Evolutionary conservation across 305 asterid genomes (phyloP), one percentile per base, ranked within the genome.

Genomic region (Coffea humblotiana): DNA sequence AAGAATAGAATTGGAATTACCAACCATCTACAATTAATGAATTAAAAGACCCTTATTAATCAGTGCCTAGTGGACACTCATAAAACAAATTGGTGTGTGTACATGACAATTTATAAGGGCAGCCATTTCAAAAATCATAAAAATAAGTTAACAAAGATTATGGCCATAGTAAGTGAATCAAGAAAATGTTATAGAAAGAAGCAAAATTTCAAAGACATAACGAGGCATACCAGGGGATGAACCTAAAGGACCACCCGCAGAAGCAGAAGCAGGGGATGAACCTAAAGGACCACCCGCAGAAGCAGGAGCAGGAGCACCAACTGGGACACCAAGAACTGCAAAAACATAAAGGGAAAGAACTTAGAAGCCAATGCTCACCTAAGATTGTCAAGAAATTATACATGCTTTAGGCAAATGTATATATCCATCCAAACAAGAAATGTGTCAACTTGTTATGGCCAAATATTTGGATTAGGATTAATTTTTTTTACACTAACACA

Each of bases 301-400:
- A 47, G 47, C 61, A 0, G 32, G 63, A 47, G 48, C n/a, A n/a
- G 85, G 88, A 79, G 79, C 90, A 51, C 84, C 88, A 10, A 90
- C 83, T 4, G 94, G 91, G 45, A 84, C 75, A 29, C 96, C 93
- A 27, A 87, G 21, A 23, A 82, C 93, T 90, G 80, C 78, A 82
- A 83, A 83, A 64, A 3, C 1, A 47, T 25, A 48, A 78, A 23
- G 58, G 15, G 3, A 0, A 10, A 32, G n/a, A 45, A 15, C 4
- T 63, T 11, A 63, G 16, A 63, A 63, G 21, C 23, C n/a, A 23
- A 56, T 8, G 0, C 60, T 54, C 60, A 40, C 43, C 43, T 40
- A 40, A 40, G 43, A 40, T 40, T 3, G 43, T 40, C 32, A 40
- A 40, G 43, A 40, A 40, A 40, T 40, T 40, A 2, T 40, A 40